Conservation (phyloP, 192 early-diverging fungal genomes). For the Diversispora eburnea region DNA sequence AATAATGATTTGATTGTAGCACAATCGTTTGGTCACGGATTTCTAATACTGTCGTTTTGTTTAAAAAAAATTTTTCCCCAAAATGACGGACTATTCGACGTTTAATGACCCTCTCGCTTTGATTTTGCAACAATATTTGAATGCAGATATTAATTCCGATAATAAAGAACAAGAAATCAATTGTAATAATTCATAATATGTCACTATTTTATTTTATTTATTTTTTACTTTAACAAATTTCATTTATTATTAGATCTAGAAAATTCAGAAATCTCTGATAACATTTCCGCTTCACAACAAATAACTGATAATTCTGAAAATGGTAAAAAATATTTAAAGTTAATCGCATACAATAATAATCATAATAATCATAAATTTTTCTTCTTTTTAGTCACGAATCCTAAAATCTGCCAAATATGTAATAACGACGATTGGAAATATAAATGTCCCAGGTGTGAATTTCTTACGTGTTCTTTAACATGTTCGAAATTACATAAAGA, state of each 20-base stretch:
- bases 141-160: neutral
- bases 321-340: neutral
- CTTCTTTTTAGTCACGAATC: neutral
- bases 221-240: neutral
- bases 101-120: neutral
- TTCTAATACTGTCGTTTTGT: no score
- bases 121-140: neutral
- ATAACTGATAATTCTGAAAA: no score
- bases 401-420: neutral
- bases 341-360: neutral
- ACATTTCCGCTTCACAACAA: no score
- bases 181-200: neutral
- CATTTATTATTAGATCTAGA: neutral
- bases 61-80: neutral
- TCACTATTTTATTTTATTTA: neutral
- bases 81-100: neutral
- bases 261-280: no score
- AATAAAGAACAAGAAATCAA: neutral
- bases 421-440: neutral
- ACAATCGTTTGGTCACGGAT: no score
- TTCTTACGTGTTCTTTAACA: constrained; percentile 6
- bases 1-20: no score
- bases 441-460: constrained; percentile 11
- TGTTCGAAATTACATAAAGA: constrained; percentile 22
- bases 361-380: neutral